Conservation (phyloP, 257 asterid species). For the Solanum arcanum region DNA sequence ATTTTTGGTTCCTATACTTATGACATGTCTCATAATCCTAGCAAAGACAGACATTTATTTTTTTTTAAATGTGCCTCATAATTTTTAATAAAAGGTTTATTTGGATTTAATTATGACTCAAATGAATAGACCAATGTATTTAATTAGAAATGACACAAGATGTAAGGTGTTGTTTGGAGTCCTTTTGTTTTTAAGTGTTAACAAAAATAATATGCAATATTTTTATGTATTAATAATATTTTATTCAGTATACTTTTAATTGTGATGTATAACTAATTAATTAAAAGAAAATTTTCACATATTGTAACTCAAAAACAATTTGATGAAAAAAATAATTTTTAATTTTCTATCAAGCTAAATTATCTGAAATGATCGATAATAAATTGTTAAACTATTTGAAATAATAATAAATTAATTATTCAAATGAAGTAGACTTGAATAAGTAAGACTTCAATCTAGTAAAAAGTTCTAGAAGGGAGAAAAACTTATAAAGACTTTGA, state of each 20-base stretch:
- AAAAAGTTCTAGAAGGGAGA: neutral
- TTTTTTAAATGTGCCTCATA: neutral
- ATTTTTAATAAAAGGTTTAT: neutral
- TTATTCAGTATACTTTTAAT: too few species aligned
- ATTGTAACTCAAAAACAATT: too few species aligned
- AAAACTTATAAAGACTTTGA: neutral
- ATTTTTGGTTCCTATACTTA: neutral
- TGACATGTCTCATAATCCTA: neutral
- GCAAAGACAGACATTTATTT: neutral
- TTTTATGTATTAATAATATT: too few species aligned
- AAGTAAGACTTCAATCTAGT: neutral
- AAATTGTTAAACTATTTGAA: neutral
- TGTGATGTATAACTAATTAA: neutral
- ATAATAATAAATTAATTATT: neutral
- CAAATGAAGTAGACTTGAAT: neutral
- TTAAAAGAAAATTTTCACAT: too few species aligned
- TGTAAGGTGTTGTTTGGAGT: neutral
- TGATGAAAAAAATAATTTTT: too few species aligned
- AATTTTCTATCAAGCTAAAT: neutral
- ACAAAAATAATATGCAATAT: fast-evolving
- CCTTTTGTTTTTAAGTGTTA: too few species aligned
- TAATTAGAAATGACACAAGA: neutral
- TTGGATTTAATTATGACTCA: neutral
- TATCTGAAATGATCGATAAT: neutral
- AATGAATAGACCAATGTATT: neutral